Percentiles rank a stretch among this genome's conserved stretches.
These are phyloP conservation scores for Vachellia collinsii DNA, from an alignment of 306 rosid genomes.

Conservation along the genomic window DNA sequence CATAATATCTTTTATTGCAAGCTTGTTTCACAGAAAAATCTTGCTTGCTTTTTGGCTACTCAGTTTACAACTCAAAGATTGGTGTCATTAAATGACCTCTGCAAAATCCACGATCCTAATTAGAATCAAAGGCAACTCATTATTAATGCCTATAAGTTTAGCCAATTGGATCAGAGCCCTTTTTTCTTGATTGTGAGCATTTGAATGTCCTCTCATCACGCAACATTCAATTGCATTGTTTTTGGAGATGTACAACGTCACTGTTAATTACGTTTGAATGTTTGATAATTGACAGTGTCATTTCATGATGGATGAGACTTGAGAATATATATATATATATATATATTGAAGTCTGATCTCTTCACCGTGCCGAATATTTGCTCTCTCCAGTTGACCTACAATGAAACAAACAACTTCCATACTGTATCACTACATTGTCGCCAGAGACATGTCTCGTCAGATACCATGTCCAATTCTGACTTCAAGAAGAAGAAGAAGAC, in stretches of 20 bases:
- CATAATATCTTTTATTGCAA: not conserved
- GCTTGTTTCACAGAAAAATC: not conserved
- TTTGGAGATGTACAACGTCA: not conserved
- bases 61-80: not conserved
- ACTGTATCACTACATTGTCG: not conserved
- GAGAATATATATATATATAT: not conserved
- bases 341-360: not conserved
- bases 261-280: not conserved
- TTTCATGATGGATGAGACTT: not conserved
- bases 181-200: not conserved
- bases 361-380: not conserved
- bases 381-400: not conserved
- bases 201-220: not conserved
- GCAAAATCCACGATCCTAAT: not conserved
- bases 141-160: not conserved
- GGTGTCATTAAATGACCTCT: not conserved
- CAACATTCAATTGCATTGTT: not conserved
- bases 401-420: too few species aligned
- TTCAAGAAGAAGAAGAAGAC: not conserved
- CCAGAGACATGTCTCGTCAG: not conserved
- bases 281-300: not conserved
- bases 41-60: not conserved
- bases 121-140: not conserved
- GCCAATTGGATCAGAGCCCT: not conserved
- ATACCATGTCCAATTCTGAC: not conserved